Base-by-base conservation (phyloP, 2,329 filamentous ascomycete species). In the Aspergillus caelatus region DNA sequence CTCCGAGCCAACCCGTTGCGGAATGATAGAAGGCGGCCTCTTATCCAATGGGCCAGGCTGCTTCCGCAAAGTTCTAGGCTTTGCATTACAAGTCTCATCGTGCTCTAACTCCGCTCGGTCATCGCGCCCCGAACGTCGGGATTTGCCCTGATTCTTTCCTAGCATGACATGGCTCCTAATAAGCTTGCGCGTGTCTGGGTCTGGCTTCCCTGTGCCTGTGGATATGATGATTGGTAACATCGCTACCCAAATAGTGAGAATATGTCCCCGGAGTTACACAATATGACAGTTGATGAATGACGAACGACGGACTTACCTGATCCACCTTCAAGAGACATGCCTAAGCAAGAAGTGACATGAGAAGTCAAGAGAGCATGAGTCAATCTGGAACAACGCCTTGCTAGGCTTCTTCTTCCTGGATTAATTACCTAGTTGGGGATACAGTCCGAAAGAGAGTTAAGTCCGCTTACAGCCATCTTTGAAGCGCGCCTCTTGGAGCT, bases 121-220 rank as follows among this genome's bases (percentile, higher is more conserved):
- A 7, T 36, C 19, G 21, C 30, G 7, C 28, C 4, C 19, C 6
- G 30, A 21, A 11, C 30, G 52, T 23, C 67, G 65, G 23, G 58
- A 46, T 57, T 71, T 78, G 11, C 75, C 76, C 36, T 69, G 69
- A 60, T 81, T 81, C 65, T 79, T 81, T 6, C 79, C 80, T 19
- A 74, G 71, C 80, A 82, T 82, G 1, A 81, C 79, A 74, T 79
- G 75, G 62, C 75, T 78, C 54, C 78, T 73, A 66, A 80, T 80
- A 45, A 78, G 62, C 66, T 76, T 78, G 54, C 77, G 74, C 30
- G 71, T 70, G 16, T 74, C 66, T 14, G 71, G 67, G 46, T 77
- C 70, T 3, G 70, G 64, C 53, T 76, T 77, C 26, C 28, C 30
- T 2, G 39, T 28, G 11, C n/a, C 36, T 19, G 58, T 61, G 5